Percentiles rank a stretch among this genome's conserved stretches.
Evolutionary conservation across 805 yeast species (phyloP).

Genomic region (Barnettozyma sp.): DNA sequence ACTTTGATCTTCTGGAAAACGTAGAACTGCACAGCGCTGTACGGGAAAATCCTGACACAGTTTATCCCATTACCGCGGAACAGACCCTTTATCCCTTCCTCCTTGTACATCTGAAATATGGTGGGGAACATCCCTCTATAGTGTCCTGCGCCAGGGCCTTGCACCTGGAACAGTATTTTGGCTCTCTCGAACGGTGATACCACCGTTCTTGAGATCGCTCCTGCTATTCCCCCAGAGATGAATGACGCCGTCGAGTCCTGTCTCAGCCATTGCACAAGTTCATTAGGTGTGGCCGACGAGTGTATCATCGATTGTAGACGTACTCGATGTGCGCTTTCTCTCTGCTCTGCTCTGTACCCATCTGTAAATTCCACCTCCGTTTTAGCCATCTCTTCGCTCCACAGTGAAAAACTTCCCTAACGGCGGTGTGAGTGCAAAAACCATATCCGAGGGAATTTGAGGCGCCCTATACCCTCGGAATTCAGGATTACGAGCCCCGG

Average conservation of each 20-base stretch:
- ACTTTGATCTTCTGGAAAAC: conserved; percentile 64
- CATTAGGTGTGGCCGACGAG: conserved; percentile 7
- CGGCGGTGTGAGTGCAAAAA: too few species aligned
- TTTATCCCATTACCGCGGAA: conserved; percentile 89
- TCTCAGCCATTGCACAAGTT: conserved; percentile 23
- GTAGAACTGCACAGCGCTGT: conserved; percentile 89
- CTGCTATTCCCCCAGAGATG: conserved; percentile 70
- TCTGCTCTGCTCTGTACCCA: too few species aligned
- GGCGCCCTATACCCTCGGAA: too few species aligned
- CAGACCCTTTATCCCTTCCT: conserved; percentile 87
- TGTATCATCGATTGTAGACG: not conserved
- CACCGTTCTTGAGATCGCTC: conserved; percentile 79
- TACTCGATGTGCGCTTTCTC: too few species aligned
- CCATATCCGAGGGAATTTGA: too few species aligned
- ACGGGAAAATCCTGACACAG: conserved; percentile 86
- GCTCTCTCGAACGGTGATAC: conserved; percentile 95
- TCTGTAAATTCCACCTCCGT: too few species aligned
- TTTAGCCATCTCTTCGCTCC: too few species aligned
- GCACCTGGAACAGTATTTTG: conserved; percentile 85
- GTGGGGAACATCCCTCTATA: conserved; percentile 72
- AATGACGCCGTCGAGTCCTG: conserved; percentile 56
- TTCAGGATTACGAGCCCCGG: too few species aligned
- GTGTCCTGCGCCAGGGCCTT: conserved; percentile 43
- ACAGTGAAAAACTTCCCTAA: too few species aligned
- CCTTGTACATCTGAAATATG: conserved; percentile 68